Evolutionary conservation across 176 grass and related monocot species (phyloP), one percentile per base, ranked within the genome.

Genomic region (Microstegium vimineum): DNA sequence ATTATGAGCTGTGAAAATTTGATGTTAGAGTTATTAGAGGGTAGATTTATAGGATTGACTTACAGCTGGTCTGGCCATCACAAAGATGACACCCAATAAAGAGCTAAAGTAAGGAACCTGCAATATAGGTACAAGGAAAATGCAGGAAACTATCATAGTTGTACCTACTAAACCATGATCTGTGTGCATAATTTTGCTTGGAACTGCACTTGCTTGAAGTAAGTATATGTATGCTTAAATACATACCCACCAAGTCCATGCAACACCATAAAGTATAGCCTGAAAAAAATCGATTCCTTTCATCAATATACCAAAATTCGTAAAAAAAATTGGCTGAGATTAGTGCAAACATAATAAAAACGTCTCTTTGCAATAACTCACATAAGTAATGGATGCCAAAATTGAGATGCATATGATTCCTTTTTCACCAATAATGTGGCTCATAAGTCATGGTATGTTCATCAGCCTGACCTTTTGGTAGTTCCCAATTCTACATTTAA

Each of bases 41-140:
- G 27, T 12, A 42, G 40, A 42, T 42, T 64, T 25, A 71, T 12
- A 1, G 43, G 14, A 10, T 34, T 10, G 65, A 84, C 91, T 93
- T 93, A 97, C 94, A 77, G 89, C 86, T 66, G 94, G 91, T 82
- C 87, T 93, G 38, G 85, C 94, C 62, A 97, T 79, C 37, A 69
- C 81, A 86, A 86, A 97, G 38, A 97, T 91, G 69, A 97, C 61
- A 43, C 91, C 91, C 78, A 97, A 82, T 80, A 89, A 93, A 77
- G 94, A 92, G 85, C 78, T 85, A 62, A 93, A 66, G 77, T 97
- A 97, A 26, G 91, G 91, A 85, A 90, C 91, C 94, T 97, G 84
- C 20, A 88, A 78, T 73, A 40, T 71, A 85, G 27, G 26, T 45
- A 59, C 34, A n/a, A 71, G 15, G 42, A 30, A 23, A 66, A 31